Base-by-base conservation (phyloP, 768 basidiomycete genomes). In the Boletus sensibilis region DNA sequence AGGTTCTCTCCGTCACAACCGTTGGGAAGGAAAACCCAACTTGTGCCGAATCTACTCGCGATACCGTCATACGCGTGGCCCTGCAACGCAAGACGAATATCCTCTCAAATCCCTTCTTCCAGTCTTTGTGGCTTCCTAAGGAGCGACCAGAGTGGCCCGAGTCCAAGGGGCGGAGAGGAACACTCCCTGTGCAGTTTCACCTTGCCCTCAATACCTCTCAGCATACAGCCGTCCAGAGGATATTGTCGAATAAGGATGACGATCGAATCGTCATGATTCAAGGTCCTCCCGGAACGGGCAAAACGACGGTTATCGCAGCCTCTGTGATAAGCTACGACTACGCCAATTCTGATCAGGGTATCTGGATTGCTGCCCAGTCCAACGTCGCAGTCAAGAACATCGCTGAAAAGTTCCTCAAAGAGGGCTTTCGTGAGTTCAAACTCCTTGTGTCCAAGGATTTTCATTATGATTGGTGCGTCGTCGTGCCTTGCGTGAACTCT, bases 11-110 rank as follows among this genome's bases (percentile, higher is more conserved):
- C 4, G 74, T 89, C 40, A 77, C 68, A 10, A 80, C 85, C 4
- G 70, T 79, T 41, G 87, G 85, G 3, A 79, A 76, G 29, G 84
- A 79, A 51, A 74, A 72, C 29, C 79, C 78, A 0, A 90, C 87
- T 2, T 72, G 60, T 18, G 86, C 88, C 4, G 86, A 89, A 52
- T 50, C 60, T 3, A 4, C 18, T 20, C 69, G 73, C 5, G 57
- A 62, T 16, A 46, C 20, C 7, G 34, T 71, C 41, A 55, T 75
- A 13, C 67, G 69, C 39, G 2, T 31, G 8, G 52, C 59, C 0
- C 31, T 76, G 11, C 69, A 71, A 29, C 11, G 43, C 4, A 20
- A 1, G 11, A 49, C 59, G 1, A 54, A 39, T 1, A 58, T 74
- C 34, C 23, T 67, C 16, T 53, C 56, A 3, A 58, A 62, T 23